Base-by-base conservation (phyloP, 1,284 basidiomycete genomes). In the Leccinum idahoense region DNA sequence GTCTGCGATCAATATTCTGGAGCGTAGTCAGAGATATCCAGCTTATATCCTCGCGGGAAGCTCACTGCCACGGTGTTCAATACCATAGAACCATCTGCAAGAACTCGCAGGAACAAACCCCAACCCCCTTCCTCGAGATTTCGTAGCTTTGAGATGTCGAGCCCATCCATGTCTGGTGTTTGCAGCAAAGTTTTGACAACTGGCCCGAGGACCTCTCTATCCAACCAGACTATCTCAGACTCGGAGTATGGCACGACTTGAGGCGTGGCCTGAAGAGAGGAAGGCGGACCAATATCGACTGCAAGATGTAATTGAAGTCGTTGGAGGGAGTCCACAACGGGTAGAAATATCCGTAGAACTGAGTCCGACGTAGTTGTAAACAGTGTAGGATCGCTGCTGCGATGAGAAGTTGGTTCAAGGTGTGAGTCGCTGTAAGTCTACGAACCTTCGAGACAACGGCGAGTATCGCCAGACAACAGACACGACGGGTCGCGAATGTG, bases 1-100 rank as follows among this genome's bases (percentile, higher is more conserved):
- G 94, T 67, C 89, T 84, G n/a, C 89, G 83, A 71, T 96, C 93
- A 65, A 96, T 86, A 74, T 96, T 94, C 93, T 86, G 64, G 15
- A 58, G 53, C 49, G 35, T 32, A 37, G 54, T 75, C n/a, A 73
- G 62, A 58, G 26, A 15, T 39, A 58, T 23, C 57, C 29, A 46
- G 54, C 26, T 32, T 46, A 46, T 41, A 49, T 60, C 18, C 20
- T 62, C 46, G 23, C 39, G 26, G 26, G 54, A 65, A 35, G 49
- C 90, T 72, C 74, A 93, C 93, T 54, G 87, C 82, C 59, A 94
- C 83, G 5, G 89, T 90, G 58, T 85, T 85, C 32, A 94, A 75
- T 4, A 89, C 78, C 26, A 92, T 69, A 18, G 86, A 86, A 3
- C 92, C 90, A 74, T 94, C 89, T 2, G 77, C 76, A 3, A 92